These are phyloP conservation scores for Entomortierella parvispora DNA, from an alignment of 192 early-diverging fungal genomes.

Conservation along the genomic window DNA sequence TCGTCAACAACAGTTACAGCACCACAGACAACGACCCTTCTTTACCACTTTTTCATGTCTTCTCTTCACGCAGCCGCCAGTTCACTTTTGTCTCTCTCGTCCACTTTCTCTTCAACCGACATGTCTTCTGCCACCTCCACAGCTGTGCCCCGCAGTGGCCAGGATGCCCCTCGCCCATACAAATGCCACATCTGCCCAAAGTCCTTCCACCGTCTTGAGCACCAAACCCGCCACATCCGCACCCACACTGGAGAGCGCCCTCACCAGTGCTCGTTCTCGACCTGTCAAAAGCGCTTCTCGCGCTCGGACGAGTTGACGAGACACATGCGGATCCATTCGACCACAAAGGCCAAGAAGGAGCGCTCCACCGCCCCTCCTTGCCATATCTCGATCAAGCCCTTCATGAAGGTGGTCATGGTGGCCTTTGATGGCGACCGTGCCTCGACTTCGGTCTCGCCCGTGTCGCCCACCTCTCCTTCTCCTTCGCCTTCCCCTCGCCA, in stretches of 20 bases:
- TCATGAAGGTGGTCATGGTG: slow-evolving; percentile 54
- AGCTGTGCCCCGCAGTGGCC: slow-evolving; percentile 28
- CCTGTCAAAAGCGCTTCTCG: slow-evolving; percentile 86
- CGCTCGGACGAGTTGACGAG: slow-evolving; percentile 82
- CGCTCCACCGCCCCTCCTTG: slow-evolving; percentile 48
- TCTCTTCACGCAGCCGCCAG: not conserved
- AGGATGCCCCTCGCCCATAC: slow-evolving; percentile 64
- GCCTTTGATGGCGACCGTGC: slow-evolving; percentile 39
- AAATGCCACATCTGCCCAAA: slow-evolving; percentile 73
- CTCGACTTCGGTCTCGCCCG: not conserved
- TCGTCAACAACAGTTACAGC: not conserved
- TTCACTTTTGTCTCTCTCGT: not conserved
- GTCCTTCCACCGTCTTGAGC: slow-evolving; percentile 84
- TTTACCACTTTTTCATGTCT: no score
- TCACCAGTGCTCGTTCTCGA: slow-evolving; percentile 74
- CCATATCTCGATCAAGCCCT: slow-evolving; percentile 53
- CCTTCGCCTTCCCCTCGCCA: slow-evolving; percentile 29
- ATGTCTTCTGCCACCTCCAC: slow-evolving; percentile 25
- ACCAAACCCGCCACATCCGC: slow-evolving; percentile 87
- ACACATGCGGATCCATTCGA: slow-evolving; percentile 64
- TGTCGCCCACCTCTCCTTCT: slow-evolving; percentile 3
- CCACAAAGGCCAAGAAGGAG: slow-evolving; percentile 55
- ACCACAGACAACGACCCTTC: not conserved
- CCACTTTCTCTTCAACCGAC: slow-evolving; percentile 7
- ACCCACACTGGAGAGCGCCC: slow-evolving; percentile 92